Percentiles rank a stretch among this genome's conserved stretches.
phyloP scores from a whole-genome alignment of 257 asterid genomes.

The Solanum raphanifolium region DNA sequence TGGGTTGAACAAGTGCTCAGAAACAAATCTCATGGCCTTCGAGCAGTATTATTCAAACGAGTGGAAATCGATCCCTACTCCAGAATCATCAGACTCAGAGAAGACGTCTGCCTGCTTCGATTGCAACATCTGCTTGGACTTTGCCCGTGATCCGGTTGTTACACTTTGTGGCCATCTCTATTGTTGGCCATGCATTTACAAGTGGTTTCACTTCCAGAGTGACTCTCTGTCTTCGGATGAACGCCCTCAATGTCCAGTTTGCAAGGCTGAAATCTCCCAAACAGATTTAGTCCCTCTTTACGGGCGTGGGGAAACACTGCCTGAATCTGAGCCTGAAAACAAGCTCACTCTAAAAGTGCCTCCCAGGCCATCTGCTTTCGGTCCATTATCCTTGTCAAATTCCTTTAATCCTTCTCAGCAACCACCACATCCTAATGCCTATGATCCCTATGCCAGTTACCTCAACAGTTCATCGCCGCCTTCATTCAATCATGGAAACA shows the following conservation, averaged over 20 bases:
- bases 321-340: conserved; percentile 28
- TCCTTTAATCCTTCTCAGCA: conserved; percentile 21
- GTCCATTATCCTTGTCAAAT: conserved; percentile 23
- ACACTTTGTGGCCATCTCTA: conserved; percentile 87
- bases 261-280: conserved; percentile 71
- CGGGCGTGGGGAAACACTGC: conserved; percentile 43
- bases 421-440: conserved; percentile 8
- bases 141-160: conserved; percentile 66
- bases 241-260: conserved; percentile 56
- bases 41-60: conserved; percentile 41
- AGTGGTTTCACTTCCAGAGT: conserved; percentile 49
- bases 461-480: conserved; percentile 10
- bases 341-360: conserved; percentile 29
- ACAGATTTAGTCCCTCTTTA: conserved; percentile 64
- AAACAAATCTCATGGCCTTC: conserved; percentile 31
- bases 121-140: conserved; percentile 78
- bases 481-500: conserved; percentile 11
- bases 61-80: conserved; percentile 38
- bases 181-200: conserved; percentile 93
- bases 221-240: conserved; percentile 25
- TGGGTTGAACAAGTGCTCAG: not conserved
- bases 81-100: conserved; percentile 25
- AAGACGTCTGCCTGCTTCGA: conserved; percentile 52
- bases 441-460: not conserved
- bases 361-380: conserved; percentile 58